Base-by-base conservation (phyloP, 768 basidiomycete genomes). In the Hortiboletus flavorubellus region DNA sequence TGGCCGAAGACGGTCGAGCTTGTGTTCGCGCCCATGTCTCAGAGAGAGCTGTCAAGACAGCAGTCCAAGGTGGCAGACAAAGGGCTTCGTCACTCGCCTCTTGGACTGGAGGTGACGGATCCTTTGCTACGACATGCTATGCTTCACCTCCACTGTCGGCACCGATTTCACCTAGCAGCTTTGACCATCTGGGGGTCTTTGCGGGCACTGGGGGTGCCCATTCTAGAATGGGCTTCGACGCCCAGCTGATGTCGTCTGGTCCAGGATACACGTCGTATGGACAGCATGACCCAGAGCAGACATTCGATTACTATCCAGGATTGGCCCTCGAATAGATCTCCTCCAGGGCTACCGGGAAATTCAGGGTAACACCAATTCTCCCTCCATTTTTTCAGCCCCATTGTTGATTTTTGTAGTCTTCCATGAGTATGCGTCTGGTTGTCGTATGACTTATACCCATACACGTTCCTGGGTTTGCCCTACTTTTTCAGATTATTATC, bases 21-120 rank as follows among this genome's bases (percentile, higher is more conserved):
- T 84, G 84, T 49, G 86, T 89, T 40, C 79, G 84, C 59, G 87
- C 89, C 59, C 85, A 89, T 62, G 81, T 84, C 42, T 75, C 81
- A 8, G 75, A 82, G 29, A 66, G 73, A 15, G 76, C 70, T 21
- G 0, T 44, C 29, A 56, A 55, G 29, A 14, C 46, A n/a, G 21
- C 58, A 30, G 37, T 62, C 26, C 49, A 60, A 33, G 59, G 39
- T n/a, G 52, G 39, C 49, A 63, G 46, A 54, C 61, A 67, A 33
- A 55, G 54, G 45, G 37, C 59, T 3, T 50, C 64, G 8, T 59
- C 66, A 10, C 51, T 72, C 16, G 59, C 55, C 33, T 56, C 70
- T 18, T 72, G 71, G 71, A 48, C 60, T 23, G 71, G 56, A 21
- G 43, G 44, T 8, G 62, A 65, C 3, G 29, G 51, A 33, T 51